These are phyloP conservation scores for Solanum hybrid DNA, from an alignment of 305 asterid species.

Conservation along the genomic window DNA sequence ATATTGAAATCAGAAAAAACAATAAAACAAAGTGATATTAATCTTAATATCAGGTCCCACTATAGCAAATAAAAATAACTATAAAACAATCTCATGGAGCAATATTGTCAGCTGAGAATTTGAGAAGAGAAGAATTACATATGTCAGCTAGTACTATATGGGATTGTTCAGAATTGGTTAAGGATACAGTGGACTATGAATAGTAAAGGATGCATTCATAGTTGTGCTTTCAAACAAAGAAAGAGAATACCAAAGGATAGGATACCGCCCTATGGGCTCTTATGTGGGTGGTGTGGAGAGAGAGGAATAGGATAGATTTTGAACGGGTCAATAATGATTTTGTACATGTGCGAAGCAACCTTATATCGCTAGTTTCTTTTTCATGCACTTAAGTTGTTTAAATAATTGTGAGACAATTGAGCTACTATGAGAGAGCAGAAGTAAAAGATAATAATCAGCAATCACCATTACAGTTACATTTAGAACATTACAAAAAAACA, in stretches of 20 bases:
- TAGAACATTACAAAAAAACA: neutral
- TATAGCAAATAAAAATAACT: neutral
- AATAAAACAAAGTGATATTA: neutral
- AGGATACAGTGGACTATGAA: neutral
- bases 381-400: neutral
- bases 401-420: neutral
- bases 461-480: neutral
- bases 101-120: neutral
- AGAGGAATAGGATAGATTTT: neutral
- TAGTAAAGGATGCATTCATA: neutral
- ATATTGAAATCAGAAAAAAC: neutral
- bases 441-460: neutral
- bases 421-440: neutral
- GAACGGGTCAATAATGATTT: neutral
- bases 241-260: neutral
- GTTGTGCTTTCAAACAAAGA: neutral
- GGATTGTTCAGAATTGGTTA: neutral
- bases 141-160: neutral
- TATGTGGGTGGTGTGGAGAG: neutral
- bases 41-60: neutral
- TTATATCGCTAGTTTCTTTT: neutral
- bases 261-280: neutral
- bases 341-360: neutral
- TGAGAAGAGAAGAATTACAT: neutral
- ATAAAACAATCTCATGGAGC: neutral